phyloP scores from a whole-genome alignment of 345 rosid species.

The Eucalyptus lansdowneana region DNA sequence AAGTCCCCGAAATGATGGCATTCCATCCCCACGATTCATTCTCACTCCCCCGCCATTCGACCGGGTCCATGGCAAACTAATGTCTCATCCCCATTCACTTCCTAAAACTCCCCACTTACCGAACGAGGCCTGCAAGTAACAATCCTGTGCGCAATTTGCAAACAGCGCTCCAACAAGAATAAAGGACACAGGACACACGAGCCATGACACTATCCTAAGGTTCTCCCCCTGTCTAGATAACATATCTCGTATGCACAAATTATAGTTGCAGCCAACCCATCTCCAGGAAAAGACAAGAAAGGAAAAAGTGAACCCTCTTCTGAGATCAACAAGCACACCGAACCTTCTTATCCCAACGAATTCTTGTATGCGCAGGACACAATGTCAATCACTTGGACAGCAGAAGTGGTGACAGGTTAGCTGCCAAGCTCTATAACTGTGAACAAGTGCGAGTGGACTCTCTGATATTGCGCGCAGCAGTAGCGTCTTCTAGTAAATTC shows the following conservation, averaged over 20 bases:
- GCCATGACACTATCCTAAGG: not conserved
- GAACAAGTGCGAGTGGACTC: slow-evolving; percentile 8
- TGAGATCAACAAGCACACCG: not conserved
- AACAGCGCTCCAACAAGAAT: not conserved
- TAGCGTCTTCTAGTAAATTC: slow-evolving; percentile 6
- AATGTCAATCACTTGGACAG: not conserved
- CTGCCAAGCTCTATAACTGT: not conserved
- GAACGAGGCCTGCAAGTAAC: not conserved
- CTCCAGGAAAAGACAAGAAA: not conserved
- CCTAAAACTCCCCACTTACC: not conserved
- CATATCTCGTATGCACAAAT: not conserved
- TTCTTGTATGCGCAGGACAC: not conserved
- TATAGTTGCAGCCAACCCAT: not conserved
- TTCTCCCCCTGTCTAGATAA: not conserved
- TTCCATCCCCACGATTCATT: not conserved
- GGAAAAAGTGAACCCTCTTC: not conserved
- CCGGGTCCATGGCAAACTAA: not conserved
- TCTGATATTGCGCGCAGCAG: not conserved
- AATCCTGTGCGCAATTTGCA: not conserved
- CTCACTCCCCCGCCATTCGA: not conserved
- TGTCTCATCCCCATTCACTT: not conserved
- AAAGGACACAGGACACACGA: not conserved
- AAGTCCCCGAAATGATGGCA: not conserved
- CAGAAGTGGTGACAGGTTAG: not conserved
- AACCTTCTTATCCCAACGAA: not conserved